Conservation (phyloP, 2,329 filamentous ascomycete genomes). For the Diaporthe aspalathi region DNA sequence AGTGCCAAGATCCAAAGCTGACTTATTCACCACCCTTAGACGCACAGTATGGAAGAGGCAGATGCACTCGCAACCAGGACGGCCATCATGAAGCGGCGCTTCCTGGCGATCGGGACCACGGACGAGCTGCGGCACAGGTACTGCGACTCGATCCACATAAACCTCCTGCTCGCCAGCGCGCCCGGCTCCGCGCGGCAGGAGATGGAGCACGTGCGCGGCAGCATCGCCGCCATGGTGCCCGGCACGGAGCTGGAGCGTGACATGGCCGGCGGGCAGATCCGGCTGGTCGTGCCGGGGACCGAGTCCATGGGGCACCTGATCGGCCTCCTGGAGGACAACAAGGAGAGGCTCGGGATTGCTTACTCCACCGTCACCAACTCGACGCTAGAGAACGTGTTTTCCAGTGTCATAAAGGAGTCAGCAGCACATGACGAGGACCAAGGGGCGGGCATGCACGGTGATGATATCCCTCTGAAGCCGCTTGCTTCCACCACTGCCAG, state of each 20-base stretch:
- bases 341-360: not conserved
- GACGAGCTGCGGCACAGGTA: not conserved
- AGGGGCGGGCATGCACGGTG: not conserved
- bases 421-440: not conserved
- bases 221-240: not conserved
- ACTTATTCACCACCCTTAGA: not conserved
- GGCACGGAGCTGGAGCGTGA: not conserved
- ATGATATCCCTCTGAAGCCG: not conserved
- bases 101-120: not conserved
- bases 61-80: not conserved
- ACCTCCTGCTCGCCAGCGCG: not conserved
- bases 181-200: not conserved
- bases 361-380: not conserved
- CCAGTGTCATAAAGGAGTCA: constrained; percentile 1
- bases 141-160: not conserved
- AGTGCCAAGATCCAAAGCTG: not conserved
- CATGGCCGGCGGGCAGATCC: constrained; percentile 1
- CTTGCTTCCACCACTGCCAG: not conserved
- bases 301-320: not conserved
- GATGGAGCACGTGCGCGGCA: not conserved
- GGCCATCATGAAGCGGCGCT: not conserved
- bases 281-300: not conserved
- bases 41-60: not conserved
- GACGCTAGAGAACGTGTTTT: not conserved
- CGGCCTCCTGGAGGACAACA: constrained; percentile 6